Percentiles rank a stretch among this genome's conserved stretches.
Conservation (phyloP, 2,329 filamentous ascomycete species). For the Paraphaeosphaeria sporulosa region DNA sequence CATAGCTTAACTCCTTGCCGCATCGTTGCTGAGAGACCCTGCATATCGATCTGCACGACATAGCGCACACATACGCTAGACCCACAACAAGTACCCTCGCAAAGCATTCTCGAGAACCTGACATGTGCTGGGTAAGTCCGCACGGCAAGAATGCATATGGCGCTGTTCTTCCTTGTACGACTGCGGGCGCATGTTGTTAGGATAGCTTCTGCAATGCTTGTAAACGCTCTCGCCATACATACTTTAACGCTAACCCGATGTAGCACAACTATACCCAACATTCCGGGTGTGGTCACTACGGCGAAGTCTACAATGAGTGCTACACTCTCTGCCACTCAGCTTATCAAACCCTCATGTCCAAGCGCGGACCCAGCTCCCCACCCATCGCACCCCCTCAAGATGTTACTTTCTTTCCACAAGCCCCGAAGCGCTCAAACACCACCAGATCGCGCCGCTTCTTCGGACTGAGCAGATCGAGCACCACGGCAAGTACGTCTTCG, state of each 20-base stretch:
- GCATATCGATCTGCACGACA: conserved; percentile 8
- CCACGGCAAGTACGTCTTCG: conserved; percentile 24
- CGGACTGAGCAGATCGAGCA: conserved; percentile 32
- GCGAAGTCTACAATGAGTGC: conserved; percentile 30
- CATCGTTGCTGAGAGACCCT: background rate
- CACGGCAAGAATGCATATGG: background rate
- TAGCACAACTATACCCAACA: conserved; percentile 44
- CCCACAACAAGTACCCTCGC: background rate
- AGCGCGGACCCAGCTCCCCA: conserved; percentile 40
- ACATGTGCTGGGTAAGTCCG: conserved; percentile 3
- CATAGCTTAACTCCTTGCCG: background rate
- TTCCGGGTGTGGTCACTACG: conserved; percentile 45
- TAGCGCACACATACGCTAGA: background rate
- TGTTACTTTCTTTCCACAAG: conserved; percentile 1
- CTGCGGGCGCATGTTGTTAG: background rate
- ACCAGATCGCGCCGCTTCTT: conserved; percentile 23
- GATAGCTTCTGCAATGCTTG: no score
- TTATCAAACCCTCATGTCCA: conserved; percentile 28
- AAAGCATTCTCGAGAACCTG: background rate
- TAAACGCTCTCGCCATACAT: background rate
- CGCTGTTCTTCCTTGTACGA: conserved; percentile 26
- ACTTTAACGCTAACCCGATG: background rate
- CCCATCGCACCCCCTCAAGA: conserved; percentile 27
- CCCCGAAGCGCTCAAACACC: conserved; percentile 17
- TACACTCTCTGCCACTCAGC: conserved; percentile 41